Base-by-base conservation (phyloP, 2,329 filamentous ascomycete species). In the Nothopassalora personata region DNA sequence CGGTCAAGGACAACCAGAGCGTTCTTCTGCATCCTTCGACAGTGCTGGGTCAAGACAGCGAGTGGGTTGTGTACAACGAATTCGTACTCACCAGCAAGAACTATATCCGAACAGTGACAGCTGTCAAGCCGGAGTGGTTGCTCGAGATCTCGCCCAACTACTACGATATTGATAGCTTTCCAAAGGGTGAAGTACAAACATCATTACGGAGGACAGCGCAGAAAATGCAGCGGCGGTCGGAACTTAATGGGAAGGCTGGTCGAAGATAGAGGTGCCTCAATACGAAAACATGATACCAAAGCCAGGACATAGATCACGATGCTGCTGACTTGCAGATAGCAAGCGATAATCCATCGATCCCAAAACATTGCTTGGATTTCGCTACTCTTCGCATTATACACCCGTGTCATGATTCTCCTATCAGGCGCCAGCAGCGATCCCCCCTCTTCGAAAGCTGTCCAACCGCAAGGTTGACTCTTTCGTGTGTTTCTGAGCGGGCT, bases 41-140 rank as follows among this genome's bases (percentile, higher is more conserved):
- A 0, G 92, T 96, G 33, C 81, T 99, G 23, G 84, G 86, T 53
- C 87, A 91, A 59, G 92, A 97, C 60, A 90, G 87, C 67, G 94
- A 99, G 67, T 99, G 94, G 94, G 90, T 99, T 28, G 79, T 99
- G 28, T 99, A 99, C 77, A 96, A 97, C 70, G 95, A 99, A 73
- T 99, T 97, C 71, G 94, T 99, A 11, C 84, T 99, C 57, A 99
- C 94, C 0, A 94, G 89, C 55, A 97, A 99, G 83, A 96, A 97
- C 78, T 99, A 97, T 74, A 93, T 99, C 68, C 85, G 95, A 58
- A 97, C 91, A 0, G 91, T 97, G 51, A 97, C 92, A 11, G 86
- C 89, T 31, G 88, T 99, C 57, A 89, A 90, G 73, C 90, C 93
- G 0, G 94, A 99, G 75, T 99, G 94, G 94, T 79, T 99, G 62